Evolutionary conservation across 2,329 filamentous ascomycete species (phyloP), one percentile per base, ranked within the genome.

Genomic region (Trichoderma citrinoviride): DNA sequence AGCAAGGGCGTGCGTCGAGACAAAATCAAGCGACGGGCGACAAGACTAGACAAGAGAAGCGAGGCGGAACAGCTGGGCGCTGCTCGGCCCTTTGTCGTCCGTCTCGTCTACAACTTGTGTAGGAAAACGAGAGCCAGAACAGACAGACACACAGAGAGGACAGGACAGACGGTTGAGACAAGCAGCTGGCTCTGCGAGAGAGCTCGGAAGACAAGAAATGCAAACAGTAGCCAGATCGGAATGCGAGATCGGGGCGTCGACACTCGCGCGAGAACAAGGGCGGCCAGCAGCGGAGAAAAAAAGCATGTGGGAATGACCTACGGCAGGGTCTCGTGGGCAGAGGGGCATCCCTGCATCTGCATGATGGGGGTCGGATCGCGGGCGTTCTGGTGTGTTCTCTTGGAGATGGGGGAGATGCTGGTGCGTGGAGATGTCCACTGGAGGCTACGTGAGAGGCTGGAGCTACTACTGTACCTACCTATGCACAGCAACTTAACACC

Each of bases 281-380:
- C 44, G 41, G 40, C 25, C 49, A 29, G 49, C 49, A 52, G 49
- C 29, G 49, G 49, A 50, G 27, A 15, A 50, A 50, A 50, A 43
- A 43, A 43, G 40, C 21, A 62, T 44, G 43, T 47, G 46, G n/a
- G 40, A 33, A 47, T 62, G 58, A 62, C 61, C 53, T 64, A 62
- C 58, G 53, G 49, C 49, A 56, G 53, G 61, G 52, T 52, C 53
- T 64, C 61, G 61, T 64, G 61, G 44, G 53, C 61, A 29, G 61
- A 64, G 61, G 61, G 61, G 53, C 43, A 64, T 58, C 61, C 61
- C 61, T 64, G 52, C 53, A 64, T 21, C 46, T 62, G 58, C 58
- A 62, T 62, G 47, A 53, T 62, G 58, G 47, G 47, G 61, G 52
- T 56, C 49, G 61, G 52, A 55, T 47, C 55, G 60, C 47, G 61